These are phyloP conservation scores for Nigrograna mackinnonii DNA, from an alignment of 2,329 filamentous ascomycete species.

Conservation along the genomic window DNA sequence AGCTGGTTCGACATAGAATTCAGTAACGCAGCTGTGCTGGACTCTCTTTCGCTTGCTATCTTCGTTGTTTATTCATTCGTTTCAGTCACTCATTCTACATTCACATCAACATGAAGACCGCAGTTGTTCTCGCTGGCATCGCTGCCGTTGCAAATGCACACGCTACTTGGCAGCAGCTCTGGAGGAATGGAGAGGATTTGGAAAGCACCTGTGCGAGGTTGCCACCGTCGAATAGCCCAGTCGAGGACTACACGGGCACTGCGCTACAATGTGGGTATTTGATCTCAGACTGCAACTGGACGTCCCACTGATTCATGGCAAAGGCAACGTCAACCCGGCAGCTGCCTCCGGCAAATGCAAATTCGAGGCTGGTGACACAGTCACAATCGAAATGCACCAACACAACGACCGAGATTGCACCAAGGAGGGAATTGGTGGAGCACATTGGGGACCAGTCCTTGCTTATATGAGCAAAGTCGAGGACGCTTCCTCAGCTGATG, in stretches of 20 bases:
- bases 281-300: too few species aligned
- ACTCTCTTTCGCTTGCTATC: constrained; percentile 24
- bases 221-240: constrained; percentile 29
- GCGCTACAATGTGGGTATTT: constrained; percentile 22
- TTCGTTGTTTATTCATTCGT: constrained; percentile 21
- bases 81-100: constrained; percentile 16
- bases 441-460: constrained; percentile 41
- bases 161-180: constrained; percentile 33
- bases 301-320: neutral
- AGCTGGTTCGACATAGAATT: constrained; percentile 8
- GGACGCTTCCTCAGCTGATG: constrained; percentile 35
- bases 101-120: constrained; percentile 24
- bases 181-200: constrained; percentile 33
- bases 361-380: constrained; percentile 27
- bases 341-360: constrained; percentile 27
- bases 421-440: constrained; percentile 40
- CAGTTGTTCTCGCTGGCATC: constrained; percentile 27
- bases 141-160: constrained; percentile 29
- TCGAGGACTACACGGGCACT: constrained; percentile 33
- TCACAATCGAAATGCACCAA: constrained; percentile 34
- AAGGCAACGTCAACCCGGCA: constrained; percentile 26
- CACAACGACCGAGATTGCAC: constrained; percentile 37
- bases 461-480: constrained; percentile 43
- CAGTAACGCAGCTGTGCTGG: constrained; percentile 34
- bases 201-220: constrained; percentile 31